Percentiles rank a stretch among this genome's conserved stretches.
Conservation (phyloP, 192 early-diverging fungal genomes). For the Backusella luteola region DNA sequence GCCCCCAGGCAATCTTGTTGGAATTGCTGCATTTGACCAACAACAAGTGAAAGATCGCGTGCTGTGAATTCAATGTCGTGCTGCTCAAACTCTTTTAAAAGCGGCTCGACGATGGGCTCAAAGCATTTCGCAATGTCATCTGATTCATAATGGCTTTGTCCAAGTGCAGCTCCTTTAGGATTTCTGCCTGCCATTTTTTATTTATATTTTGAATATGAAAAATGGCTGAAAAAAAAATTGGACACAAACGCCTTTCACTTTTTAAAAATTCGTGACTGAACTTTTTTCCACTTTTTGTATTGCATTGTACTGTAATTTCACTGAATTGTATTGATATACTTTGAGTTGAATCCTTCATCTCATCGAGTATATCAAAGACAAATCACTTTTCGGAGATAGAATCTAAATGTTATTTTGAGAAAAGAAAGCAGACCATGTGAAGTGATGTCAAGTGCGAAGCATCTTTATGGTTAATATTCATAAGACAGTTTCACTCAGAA, state of each 20-base stretch:
- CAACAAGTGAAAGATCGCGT: conserved; percentile 42
- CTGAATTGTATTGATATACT: neutral
- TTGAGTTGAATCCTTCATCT: neutral
- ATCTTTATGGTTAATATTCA: neutral
- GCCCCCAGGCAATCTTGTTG: conserved; percentile 51
- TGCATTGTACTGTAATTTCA: too few relatives aligned
- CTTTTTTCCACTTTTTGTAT: neutral
- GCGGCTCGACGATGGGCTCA: conserved; percentile 31
- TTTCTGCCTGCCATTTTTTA: conserved; percentile 19
- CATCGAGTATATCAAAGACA: neutral
- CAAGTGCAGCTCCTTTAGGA: conserved; percentile 27
- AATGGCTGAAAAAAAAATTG: neutral
- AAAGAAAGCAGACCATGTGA: neutral
- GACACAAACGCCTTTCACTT: neutral
- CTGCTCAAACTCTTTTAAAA: conserved; percentile 40
- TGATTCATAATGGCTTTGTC: conserved; percentile 37
- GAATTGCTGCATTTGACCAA: conserved; percentile 48
- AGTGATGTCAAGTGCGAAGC: neutral
- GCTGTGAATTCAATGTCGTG: conserved; percentile 30
- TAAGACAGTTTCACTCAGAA: neutral
- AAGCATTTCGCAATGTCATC: conserved; percentile 41
- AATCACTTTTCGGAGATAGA: neutral
- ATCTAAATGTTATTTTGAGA: neutral
- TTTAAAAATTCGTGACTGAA: neutral
- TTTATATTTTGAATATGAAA: neutral